Base-by-base conservation (phyloP, 1,284 basidiomycete species). In the Ganoderma meredithae region DNA sequence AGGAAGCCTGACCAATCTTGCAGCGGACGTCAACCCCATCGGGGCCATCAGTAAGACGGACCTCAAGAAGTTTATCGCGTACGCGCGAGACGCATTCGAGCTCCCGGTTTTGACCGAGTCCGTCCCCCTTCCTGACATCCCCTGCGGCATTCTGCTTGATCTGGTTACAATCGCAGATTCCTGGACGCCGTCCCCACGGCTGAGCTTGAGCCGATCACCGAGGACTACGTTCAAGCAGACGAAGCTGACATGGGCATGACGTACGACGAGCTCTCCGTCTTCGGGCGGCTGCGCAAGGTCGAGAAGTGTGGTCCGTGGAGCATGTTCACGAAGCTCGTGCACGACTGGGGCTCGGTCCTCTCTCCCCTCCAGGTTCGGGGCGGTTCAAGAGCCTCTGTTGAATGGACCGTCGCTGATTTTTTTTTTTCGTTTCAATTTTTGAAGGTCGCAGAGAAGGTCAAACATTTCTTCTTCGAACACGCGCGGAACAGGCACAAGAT, bases 231-330 rank as follows among this genome's bases (percentile, higher is more conserved):
- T 5, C 98, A 99, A 76, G 90, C 95, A 0, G 98, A 99, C 78
- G 98, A 99, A 85, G 95, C 90, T 12, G 97, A 99, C 76, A 97
- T 98, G 96, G 98, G 97, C 27, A 99, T 99, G 97, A 98, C 97
- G 1, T 99, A 99, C 79, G 95, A 99, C 76, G 97, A 99, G 77
- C 87, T 99, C 19, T 96, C 94, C 8, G 89, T 96, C 33, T 98
- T 97, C 76, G 98, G 97, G 39, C 86, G 96, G 41, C 85, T 99
- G 47, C 90, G 98, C 67, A 99, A 99, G 81, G 90, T 98, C 40
- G 95, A 97, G 76, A 99, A 99, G 82, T 97, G 95, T 75, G 98
- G 98, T 1, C 97, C 98, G 1, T 99, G 96, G 81, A 93, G 93
- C 82, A 98, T 94, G 87, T 99, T 97, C 78, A 95, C 93, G 59